Percentiles rank a stretch among this genome's conserved stretches.
phyloP scores from a whole-genome alignment of 2,329 filamentous ascomycete species.

The Arthrinium phaeospermum region DNA sequence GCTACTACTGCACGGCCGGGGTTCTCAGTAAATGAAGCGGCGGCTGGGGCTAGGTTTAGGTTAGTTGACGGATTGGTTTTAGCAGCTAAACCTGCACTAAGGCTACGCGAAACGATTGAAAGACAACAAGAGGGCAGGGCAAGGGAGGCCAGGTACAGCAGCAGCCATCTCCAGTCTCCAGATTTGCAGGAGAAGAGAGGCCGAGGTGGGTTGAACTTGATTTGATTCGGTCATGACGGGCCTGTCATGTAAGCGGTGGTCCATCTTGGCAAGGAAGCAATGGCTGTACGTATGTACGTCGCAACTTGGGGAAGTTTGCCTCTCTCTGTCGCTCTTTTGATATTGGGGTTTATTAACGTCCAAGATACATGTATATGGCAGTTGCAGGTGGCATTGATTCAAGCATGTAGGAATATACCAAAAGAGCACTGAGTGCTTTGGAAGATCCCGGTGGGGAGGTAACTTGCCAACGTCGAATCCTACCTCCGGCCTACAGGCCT shows the following conservation, averaged over 20 bases:
- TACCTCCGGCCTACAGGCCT: background rate
- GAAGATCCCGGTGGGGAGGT: background rate
- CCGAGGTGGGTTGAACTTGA: background rate
- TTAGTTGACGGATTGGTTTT: constrained; percentile 9
- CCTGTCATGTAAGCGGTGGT: background rate
- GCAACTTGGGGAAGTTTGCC: background rate
- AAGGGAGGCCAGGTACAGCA: background rate
- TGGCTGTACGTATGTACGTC: background rate
- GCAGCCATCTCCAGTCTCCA: background rate
- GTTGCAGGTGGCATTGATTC: background rate
- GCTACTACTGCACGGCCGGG: constrained; percentile 17
- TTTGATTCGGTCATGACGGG: background rate
- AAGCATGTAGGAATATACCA: background rate
- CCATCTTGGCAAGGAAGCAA: background rate
- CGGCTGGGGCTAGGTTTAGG: constrained; percentile 18
- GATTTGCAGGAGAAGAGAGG: background rate
- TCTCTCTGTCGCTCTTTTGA: background rate
- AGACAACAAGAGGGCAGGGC: background rate
- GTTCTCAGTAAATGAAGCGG: constrained; percentile 21
- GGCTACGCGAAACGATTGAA: background rate
- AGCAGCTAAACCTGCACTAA: background rate
- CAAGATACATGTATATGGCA: background rate
- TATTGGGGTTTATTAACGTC: background rate
- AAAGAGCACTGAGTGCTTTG: background rate
- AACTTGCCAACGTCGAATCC: background rate